These are phyloP conservation scores for Globisporangium abappressorium DNA, from an alignment of 352 stramenopile genomes.

Conservation along the genomic window DNA sequence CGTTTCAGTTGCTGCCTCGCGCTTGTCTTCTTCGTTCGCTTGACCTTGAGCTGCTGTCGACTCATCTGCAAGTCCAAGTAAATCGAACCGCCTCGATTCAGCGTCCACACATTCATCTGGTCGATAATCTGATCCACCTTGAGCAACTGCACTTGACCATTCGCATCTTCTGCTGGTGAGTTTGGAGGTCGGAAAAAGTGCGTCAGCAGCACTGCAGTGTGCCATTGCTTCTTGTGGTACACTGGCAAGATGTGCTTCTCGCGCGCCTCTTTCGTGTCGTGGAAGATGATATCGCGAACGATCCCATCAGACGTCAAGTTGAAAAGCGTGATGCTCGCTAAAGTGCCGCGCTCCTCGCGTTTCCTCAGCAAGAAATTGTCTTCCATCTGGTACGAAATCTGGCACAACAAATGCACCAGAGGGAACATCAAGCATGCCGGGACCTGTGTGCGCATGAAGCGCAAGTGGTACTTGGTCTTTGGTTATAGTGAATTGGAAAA, in stretches of 20 bases:
- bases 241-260: conserved; percentile 83
- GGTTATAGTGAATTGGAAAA: neutral
- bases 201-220: conserved; percentile 80
- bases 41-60: conserved; percentile 81
- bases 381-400: conserved; percentile 88
- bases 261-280: conserved; percentile 81
- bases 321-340: conserved; percentile 80
- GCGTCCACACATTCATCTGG: conserved; percentile 83
- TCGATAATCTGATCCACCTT: conserved; percentile 88
- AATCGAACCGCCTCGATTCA: conserved; percentile 81
- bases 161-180: conserved; percentile 63
- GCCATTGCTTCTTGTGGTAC: conserved; percentile 87
- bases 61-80: conserved; percentile 88
- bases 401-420: conserved; percentile 78
- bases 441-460: conserved; percentile 79
- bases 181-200: conserved; percentile 79
- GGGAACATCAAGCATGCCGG: conserved; percentile 80
- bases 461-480: conserved; percentile 83
- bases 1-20: conserved; percentile 31
- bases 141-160: conserved; percentile 78
- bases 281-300: conserved; percentile 84
- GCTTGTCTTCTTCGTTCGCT: conserved; percentile 47
- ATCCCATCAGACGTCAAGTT: conserved; percentile 86
- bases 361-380: conserved; percentile 80
- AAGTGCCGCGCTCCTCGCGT: conserved; percentile 72